These are phyloP conservation scores for Plasmodium malariae DNA, from an alignment of 169 alveolate genomes.

Conservation along the genomic window DNA sequence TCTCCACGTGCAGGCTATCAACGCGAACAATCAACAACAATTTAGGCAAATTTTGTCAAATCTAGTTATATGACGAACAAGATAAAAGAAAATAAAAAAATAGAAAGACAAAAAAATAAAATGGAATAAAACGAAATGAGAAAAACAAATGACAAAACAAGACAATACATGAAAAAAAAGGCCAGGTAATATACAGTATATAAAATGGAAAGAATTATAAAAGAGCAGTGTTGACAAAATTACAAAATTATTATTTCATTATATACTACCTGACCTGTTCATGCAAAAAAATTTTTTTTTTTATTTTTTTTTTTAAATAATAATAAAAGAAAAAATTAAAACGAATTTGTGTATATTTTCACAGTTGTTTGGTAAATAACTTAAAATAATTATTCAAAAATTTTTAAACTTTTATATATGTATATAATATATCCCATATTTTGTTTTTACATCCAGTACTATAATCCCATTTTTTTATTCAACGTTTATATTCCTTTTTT, in stretches of 20 bases:
- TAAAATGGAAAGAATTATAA: neutral
- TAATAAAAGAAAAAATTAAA: conserved; percentile 12
- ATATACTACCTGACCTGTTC: neutral
- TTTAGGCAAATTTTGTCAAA: conserved; percentile 74
- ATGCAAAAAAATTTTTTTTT: conserved; percentile 10
- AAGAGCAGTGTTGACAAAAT: neutral
- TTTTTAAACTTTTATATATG: too few relatives aligned
- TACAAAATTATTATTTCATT: neutral
- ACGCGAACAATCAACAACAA: conserved; percentile 74
- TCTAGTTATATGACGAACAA: conserved; percentile 41
- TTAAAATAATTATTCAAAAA: too few relatives aligned
- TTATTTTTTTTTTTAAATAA: neutral
- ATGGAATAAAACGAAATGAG: neutral
- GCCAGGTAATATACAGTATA: neutral
- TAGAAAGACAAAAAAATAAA: neutral
- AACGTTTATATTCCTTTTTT: too few relatives aligned
- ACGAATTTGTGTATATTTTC: conserved; percentile 44
- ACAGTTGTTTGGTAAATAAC: conserved; percentile 7
- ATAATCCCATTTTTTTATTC: too few relatives aligned
- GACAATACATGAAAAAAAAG: neutral
- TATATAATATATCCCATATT: too few relatives aligned
- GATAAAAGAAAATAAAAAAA: neutral
- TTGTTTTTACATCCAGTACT: too few relatives aligned
- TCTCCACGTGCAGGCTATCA: conserved; percentile 35
- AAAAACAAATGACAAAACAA: neutral